A percentile compares a stretch with the other conserved stretches of the same genome.
Evolutionary conservation across 257 asterid genomes (phyloP).

Genomic region (Solanum sitiens): DNA sequence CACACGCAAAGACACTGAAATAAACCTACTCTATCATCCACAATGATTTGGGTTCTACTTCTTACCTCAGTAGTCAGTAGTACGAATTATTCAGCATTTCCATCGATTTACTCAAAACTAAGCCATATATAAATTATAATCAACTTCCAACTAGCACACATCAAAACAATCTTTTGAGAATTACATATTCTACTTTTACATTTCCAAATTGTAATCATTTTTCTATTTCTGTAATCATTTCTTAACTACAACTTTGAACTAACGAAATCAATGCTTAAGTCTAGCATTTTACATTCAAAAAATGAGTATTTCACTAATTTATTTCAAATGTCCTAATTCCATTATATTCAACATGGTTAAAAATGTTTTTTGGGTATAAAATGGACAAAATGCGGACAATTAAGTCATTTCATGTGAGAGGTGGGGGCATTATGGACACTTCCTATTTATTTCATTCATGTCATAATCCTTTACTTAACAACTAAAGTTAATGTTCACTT

Average conservation of each 20-base stretch:
- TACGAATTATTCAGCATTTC: background rate
- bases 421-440: background rate
- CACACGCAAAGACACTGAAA: background rate
- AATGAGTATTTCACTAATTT: too few relatives aligned
- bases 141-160: background rate
- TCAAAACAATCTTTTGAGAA: background rate
- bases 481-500: background rate
- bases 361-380: background rate
- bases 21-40: background rate
- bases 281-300: background rate
- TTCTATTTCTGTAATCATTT: background rate
- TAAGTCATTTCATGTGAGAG: background rate
- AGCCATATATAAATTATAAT: too few relatives aligned
- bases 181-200: background rate
- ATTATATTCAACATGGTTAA: background rate
- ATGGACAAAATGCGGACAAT: background rate
- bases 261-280: background rate
- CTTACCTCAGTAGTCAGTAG: background rate
- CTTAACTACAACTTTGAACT: background rate
- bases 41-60: background rate
- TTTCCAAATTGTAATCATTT: background rate
- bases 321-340: background rate
- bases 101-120: background rate
- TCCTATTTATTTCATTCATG: background rate
- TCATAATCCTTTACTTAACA: background rate